phyloP scores from a whole-genome alignment of 345 rosid species.

The Erucastrum elatum region DNA sequence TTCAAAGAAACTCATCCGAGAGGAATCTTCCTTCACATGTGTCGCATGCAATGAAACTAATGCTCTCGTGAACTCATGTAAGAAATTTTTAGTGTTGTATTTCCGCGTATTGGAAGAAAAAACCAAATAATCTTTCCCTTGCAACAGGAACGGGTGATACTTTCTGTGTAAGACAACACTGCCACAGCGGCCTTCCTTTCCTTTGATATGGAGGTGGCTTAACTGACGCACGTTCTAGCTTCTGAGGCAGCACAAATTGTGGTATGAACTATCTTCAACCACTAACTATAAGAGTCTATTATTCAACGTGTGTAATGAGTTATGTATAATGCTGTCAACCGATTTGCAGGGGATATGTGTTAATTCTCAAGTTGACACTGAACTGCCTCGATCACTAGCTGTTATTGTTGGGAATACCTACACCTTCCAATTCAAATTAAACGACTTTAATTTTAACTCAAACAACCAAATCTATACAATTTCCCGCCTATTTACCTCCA shows the following conservation, averaged over 20 bases:
- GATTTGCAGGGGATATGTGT: background rate
- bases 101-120: background rate
- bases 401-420: background rate
- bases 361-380: background rate
- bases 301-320: too few relatives aligned
- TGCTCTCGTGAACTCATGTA: background rate
- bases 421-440: background rate
- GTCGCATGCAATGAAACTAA: background rate
- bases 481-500: background rate
- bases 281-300: background rate
- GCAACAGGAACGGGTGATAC: background rate
- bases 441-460: background rate
- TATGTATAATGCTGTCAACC: background rate
- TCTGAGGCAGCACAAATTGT: background rate
- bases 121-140: background rate
- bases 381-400: background rate
- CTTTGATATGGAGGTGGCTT: background rate
- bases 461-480: background rate
- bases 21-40: background rate
- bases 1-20: background rate
- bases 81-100: background rate
- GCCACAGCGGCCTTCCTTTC: background rate
- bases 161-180: background rate
- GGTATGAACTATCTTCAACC: background rate
- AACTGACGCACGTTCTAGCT: background rate